These are phyloP conservation scores for Gaeumannomyces sp. DNA, from an alignment of 2,329 filamentous ascomycete genomes.

Conservation along the genomic window DNA sequence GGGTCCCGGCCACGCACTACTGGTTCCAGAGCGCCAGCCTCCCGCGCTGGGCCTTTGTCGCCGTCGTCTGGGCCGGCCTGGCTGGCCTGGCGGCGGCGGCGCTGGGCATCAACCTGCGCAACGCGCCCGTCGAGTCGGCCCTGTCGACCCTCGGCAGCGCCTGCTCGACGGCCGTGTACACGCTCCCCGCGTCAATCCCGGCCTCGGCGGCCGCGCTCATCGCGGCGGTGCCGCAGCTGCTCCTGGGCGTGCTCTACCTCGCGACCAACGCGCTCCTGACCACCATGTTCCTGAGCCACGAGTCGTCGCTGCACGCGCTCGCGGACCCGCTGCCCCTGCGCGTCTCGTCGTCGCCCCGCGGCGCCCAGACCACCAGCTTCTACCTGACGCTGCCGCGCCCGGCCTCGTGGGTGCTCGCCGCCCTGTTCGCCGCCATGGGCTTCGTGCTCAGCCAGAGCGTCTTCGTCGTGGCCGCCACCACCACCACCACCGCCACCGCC, in stretches of 20 bases:
- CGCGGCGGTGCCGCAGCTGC: constrained; percentile 41
- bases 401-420: constrained; percentile 37
- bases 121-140: constrained; percentile 26
- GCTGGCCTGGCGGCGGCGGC: constrained; percentile 31
- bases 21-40: constrained; percentile 40
- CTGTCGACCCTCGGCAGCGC: constrained; percentile 36
- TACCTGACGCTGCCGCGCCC: constrained; percentile 44
- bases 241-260: constrained; percentile 42
- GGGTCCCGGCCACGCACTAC: constrained; percentile 32
- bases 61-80: constrained; percentile 32
- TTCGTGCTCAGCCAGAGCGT: constrained; percentile 42
- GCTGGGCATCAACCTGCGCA: constrained; percentile 26
- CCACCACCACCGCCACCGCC: constrained; percentile 14
- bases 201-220: constrained; percentile 29
- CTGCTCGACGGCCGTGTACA: constrained; percentile 28
- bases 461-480: constrained; percentile 22
- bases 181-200: constrained; percentile 19
- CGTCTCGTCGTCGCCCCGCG: constrained; percentile 36
- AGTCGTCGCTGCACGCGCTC: constrained; percentile 38
- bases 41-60: constrained; percentile 35
- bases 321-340: constrained; percentile 31
- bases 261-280: constrained; percentile 40
- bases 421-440: constrained; percentile 35
- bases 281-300: constrained; percentile 43
- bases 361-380: constrained; percentile 39